phyloP scores from a whole-genome alignment of 2,329 filamentous ascomycete species.

The Arthrocladium fulminans region DNA sequence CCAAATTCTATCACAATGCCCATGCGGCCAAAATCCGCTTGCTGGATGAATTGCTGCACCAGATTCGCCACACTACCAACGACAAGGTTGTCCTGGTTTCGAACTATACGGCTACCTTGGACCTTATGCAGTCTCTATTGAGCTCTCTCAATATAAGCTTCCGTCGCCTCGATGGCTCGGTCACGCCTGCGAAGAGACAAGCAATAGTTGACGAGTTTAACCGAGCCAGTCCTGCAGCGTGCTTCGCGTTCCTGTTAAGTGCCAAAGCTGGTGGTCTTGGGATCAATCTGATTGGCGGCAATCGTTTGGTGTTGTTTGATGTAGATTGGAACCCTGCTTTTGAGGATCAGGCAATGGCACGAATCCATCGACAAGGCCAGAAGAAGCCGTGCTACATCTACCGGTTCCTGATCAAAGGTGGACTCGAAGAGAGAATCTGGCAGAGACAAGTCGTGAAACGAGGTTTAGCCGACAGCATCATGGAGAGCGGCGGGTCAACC shows the following conservation, averaged over 20 bases:
- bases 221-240: slow-evolving; percentile 43
- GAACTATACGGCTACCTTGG: slow-evolving; percentile 64
- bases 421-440: slow-evolving; percentile 66
- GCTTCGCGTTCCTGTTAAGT: slow-evolving; percentile 62
- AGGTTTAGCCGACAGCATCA: slow-evolving; percentile 61
- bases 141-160: slow-evolving; percentile 52
- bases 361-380: slow-evolving; percentile 64
- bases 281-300: slow-evolving; percentile 62
- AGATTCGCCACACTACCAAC: slow-evolving; percentile 50
- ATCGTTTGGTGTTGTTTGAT: slow-evolving; percentile 61
- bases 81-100: slow-evolving; percentile 70
- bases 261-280: slow-evolving; percentile 64
- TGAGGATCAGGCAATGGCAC: slow-evolving; percentile 65
- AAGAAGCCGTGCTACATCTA: slow-evolving; percentile 61
- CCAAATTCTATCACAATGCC: slow-evolving; percentile 45
- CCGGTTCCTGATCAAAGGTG: slow-evolving; percentile 57
- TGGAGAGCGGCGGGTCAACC: slow-evolving; percentile 42
- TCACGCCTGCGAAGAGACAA: slow-evolving; percentile 56
- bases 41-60: slow-evolving; percentile 56
- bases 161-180: slow-evolving; percentile 61
- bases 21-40: slow-evolving; percentile 59
- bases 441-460: slow-evolving; percentile 64
- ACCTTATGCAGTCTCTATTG: slow-evolving; percentile 55
- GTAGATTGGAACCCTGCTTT: slow-evolving; percentile 70
- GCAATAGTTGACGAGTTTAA: slow-evolving; percentile 64